Base-by-base conservation (phyloP, 2,329 filamentous ascomycete genomes). In the Fusarium circinatum region DNA sequence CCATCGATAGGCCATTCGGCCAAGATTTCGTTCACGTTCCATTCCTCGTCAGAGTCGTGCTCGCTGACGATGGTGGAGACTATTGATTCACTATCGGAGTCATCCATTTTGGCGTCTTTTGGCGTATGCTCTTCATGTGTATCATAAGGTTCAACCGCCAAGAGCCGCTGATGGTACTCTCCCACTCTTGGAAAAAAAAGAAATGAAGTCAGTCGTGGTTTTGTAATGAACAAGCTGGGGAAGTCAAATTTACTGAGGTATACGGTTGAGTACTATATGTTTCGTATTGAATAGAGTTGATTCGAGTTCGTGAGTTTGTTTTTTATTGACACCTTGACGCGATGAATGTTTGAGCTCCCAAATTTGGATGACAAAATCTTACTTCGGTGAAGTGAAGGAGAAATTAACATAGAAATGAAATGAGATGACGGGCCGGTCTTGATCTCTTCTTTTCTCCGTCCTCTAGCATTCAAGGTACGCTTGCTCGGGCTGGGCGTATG, bases 21-120 rank as follows among this genome's bases (percentile, higher is more conserved):
- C 11, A 91, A 80, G 45, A 92, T 85, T 17, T 81, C 80, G 45
- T 88, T 85, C 11, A 91, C 85, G 11, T 81, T 78, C 78, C 86
- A 91, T 68, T 87, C 85, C 10, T 84, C 79, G 22, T 85, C 81
- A 15, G 82, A 79, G 8, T 85, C 83, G 42, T 73, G 59, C 12
- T 76, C 74, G 26, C 80, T 78, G 20, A 78, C 78, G 17, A 80
- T 68, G 7, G 83, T 82, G 15, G 83, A 84, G 7, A 79, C 74
- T 32, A 83, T 28, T 9, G 80, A 82, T 24, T 78, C 63, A n/a
- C 69, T 73, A 38, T 83, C 80, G 20, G 78, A 71, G 28, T 75
- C 68, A 13, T 65, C 56, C 68, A 70, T 48, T 28, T 56, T 59
- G 11, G n/a, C 14, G 12, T 65, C 51, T 34, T 55, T 34, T 58